Evolutionary conservation across 192 early-diverging fungal genomes (phyloP).

Genomic region (Gamsiella multidivaricata): DNA sequence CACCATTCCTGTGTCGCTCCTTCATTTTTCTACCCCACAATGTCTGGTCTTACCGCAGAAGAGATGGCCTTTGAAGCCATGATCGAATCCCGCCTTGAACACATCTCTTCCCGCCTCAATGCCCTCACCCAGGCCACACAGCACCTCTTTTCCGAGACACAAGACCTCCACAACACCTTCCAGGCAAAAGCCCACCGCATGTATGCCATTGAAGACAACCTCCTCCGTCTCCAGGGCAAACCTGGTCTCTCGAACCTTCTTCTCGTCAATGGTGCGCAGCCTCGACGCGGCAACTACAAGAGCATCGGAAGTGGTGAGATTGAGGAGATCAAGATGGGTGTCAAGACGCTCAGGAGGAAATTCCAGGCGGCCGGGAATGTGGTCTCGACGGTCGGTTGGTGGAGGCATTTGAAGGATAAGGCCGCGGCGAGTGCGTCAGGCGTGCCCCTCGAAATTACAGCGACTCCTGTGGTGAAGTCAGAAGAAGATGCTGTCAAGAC

Average conservation of each 20-base stretch:
- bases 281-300: not conserved
- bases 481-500: not conserved
- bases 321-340: slow-evolving; percentile 52
- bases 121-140: slow-evolving; percentile 7
- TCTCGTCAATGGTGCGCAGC: slow-evolving; percentile 25
- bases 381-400: slow-evolving; percentile 47
- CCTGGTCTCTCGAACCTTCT: slow-evolving; percentile 31
- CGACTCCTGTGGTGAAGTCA: not conserved
- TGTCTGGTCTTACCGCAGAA: slow-evolving; percentile 37
- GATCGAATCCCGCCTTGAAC: slow-evolving; percentile 45
- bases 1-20: not conserved
- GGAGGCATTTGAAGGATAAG: slow-evolving; percentile 50
- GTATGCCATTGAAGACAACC: slow-evolving; percentile 31
- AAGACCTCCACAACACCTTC: slow-evolving; percentile 1
- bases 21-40: not conserved
- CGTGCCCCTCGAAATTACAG: not conserved
- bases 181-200: slow-evolving; percentile 31
- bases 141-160: slow-evolving; percentile 19
- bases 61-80: slow-evolving; percentile 44
- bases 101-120: slow-evolving; percentile 18
- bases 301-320: slow-evolving; percentile 28
- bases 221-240: slow-evolving; percentile 49
- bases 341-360: slow-evolving; percentile 48
- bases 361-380: slow-evolving; percentile 42
- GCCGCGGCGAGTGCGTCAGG: not conserved